Conservation (phyloP, 2,329 filamentous ascomycete species). For the Colletotrichum musae region DNA sequence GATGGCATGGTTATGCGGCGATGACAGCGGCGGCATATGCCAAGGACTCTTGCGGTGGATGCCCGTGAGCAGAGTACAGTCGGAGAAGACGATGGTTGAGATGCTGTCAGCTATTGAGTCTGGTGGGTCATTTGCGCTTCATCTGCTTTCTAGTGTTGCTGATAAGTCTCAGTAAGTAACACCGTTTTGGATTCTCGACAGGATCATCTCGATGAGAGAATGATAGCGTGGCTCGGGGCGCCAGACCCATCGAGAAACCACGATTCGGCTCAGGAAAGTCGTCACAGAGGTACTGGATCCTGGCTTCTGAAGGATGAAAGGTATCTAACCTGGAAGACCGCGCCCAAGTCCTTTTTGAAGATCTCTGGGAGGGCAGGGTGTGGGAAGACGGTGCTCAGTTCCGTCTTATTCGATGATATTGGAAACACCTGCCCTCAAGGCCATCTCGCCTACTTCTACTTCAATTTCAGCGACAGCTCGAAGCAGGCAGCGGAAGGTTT, state of each 20-base stretch:
- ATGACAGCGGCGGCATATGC: constrained; percentile 50
- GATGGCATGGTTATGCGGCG: constrained; percentile 55
- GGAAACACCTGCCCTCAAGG: neutral
- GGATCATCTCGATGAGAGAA: no score
- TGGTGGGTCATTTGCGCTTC: no score
- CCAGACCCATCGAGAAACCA: neutral
- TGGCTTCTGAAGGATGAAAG: neutral
- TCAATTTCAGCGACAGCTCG: neutral
- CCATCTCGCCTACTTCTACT: constrained; percentile 3
- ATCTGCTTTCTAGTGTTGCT: neutral
- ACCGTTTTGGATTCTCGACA: neutral
- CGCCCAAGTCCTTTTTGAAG: neutral
- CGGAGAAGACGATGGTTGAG: neutral
- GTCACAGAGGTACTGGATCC: neutral
- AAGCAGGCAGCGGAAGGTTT: neutral
- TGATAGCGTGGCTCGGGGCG: neutral
- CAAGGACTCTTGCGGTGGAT: neutral
- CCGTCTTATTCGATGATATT: neutral
- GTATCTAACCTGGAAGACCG: neutral
- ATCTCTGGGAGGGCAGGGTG: neutral
- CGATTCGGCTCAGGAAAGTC: neutral
- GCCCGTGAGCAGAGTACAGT: neutral
- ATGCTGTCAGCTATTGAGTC: no score
- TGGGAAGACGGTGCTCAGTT: constrained; percentile 2
- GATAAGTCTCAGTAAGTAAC: neutral